A percentile compares a stretch with the other conserved stretches of the same genome.
phyloP scores from a whole-genome alignment of 768 basidiomycete genomes.

The Suillus americanus region DNA sequence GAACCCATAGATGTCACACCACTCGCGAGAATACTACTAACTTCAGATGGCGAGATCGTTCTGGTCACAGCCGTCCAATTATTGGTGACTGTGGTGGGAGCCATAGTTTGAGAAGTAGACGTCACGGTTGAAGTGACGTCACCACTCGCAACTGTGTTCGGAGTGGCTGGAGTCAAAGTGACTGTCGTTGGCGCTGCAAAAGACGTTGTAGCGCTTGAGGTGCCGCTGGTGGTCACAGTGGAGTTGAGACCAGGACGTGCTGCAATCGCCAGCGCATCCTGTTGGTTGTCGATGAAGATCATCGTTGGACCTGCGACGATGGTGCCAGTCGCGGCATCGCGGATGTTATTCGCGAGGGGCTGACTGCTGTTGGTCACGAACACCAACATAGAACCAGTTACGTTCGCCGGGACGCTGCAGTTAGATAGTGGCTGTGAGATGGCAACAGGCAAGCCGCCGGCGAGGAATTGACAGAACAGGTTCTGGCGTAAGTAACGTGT shows the following conservation, averaged over 20 bases:
- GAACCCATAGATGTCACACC: constrained; percentile 17
- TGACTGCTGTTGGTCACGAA: constrained; percentile 64
- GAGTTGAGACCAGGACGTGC: constrained; percentile 32
- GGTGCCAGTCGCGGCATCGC: constrained; percentile 23
- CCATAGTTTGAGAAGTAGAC: constrained; percentile 1
- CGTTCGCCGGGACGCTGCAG: constrained; percentile 63
- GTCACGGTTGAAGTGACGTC: constrained; percentile 32
- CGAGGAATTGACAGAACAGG: constrained; percentile 74
- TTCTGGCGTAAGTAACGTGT: constrained; percentile 34
- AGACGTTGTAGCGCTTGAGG: neutral
- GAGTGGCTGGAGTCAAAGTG: constrained; percentile 11
- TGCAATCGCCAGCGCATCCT: constrained; percentile 51
- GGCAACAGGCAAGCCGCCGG: constrained; percentile 57
- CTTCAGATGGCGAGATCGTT: constrained; percentile 25
- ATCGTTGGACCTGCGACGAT: constrained; percentile 69
- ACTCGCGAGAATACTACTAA: constrained; percentile 31
- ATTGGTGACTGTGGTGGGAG: neutral
- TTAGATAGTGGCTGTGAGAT: constrained; percentile 56
- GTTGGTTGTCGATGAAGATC: constrained; percentile 61
- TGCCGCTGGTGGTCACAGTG: neutral
- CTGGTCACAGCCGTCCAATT: constrained; percentile 12
- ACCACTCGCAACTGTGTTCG: constrained; percentile 26
- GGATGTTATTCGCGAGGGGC: constrained; percentile 61
- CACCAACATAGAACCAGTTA: constrained; percentile 76
- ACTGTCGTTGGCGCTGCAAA: constrained; percentile 8